Evolutionary conservation across 495 filamentous ascomycete genomes (phyloP), one percentile per base, ranked within the genome.

Genomic region (Penicillium tannophilum): DNA sequence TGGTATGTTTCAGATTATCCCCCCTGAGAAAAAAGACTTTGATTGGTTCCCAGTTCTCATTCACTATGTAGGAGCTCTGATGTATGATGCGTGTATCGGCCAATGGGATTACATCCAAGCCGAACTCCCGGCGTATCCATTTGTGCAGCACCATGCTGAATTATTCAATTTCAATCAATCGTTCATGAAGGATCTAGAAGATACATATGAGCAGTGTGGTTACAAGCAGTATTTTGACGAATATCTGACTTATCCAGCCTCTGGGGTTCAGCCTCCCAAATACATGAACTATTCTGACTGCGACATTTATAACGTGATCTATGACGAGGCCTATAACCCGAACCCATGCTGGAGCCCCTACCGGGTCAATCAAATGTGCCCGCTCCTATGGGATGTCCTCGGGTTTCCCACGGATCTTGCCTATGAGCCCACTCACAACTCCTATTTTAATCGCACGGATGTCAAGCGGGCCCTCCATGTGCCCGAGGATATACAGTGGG

Each of bases 311-410:
- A 76, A 75, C 59, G 61, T 78, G 43, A 76, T 80, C 30, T 72
- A 76, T 59, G 55, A 73, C 16, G 83, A 79, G 47, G 78, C 74
- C 16, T 62, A 78, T 24, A 65, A 68, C 6, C 63, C 75, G 26
- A 87, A 88, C 68, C 84, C 85, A 0, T 88, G 85, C 70, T 88
- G 84, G 71, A 79, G 86, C 60, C 66, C 85, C 23, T 87, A 86
- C 68, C 72, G 81, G 44, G 74, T 85, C 62, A 76, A 70, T 56
- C 69, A 71, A 41, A 79, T 75, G 57, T 74, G 77, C 54, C 72
- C 79, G 23, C 53, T 78, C 20, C 55, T 64, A 41, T 75, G 77
- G 76, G 80, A 83, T 56, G 77, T 79, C 61, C 77, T 77, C 2
- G 74, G 70, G 14, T 68, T 67, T 0, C 68, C 78, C 6, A 65